A percentile compares a stretch with the other conserved stretches of the same genome.
phyloP scores from a whole-genome alignment of 73 alveolate genomes.

The Tetrahymena elliotti region DNA sequence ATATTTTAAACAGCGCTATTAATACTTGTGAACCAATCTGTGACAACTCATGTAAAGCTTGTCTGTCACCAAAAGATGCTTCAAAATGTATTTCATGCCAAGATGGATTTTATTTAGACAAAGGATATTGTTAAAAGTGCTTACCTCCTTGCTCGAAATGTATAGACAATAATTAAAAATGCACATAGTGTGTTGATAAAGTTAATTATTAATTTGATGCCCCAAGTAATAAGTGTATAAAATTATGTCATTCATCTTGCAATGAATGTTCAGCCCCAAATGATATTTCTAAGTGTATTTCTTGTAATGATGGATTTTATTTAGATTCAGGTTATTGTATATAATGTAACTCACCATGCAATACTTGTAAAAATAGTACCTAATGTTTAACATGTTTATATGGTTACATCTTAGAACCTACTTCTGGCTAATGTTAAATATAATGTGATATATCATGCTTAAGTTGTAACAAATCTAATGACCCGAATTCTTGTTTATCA shows the following conservation, averaged over 20 bases:
- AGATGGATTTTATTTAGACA: neutral
- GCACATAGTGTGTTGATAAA: neutral
- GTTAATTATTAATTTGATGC: neutral
- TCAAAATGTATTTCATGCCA: neutral
- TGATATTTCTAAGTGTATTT: neutral
- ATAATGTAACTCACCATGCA: neutral
- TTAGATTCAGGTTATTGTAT: neutral
- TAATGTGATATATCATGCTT: neutral
- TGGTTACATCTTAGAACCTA: neutral
- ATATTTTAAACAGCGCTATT: neutral
- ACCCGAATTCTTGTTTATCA: neutral
- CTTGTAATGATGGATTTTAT: neutral
- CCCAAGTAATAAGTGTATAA: neutral
- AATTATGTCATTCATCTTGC: neutral
- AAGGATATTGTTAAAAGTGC: neutral
- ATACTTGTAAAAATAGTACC: neutral
- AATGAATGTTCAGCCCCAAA: neutral
- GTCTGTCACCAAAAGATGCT: neutral
- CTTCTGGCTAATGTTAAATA: neutral
- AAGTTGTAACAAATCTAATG: neutral
- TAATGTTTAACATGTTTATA: neutral
- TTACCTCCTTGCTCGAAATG: neutral
- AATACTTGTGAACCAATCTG: neutral
- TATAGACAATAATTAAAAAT: neutral
- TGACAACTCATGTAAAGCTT: neutral